Evolutionary conservation across 345 rosid species (phyloP), one percentile per base, ranked within the genome.

Genomic region (Iberis pinnata): DNA sequence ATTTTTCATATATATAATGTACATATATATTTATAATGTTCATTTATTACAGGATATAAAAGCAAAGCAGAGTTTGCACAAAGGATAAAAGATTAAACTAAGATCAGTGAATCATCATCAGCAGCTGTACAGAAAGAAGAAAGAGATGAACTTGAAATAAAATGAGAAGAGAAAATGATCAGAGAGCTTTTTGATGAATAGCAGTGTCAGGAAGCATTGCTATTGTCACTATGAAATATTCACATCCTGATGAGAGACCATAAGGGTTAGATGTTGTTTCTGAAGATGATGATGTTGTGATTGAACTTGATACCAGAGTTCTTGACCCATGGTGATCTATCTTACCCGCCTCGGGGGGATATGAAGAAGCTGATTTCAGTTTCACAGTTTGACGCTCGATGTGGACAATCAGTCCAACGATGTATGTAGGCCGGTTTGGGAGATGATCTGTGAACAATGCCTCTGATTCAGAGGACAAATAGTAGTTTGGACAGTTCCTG

Each of bases 161-260:
- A 25, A 1, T 29, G 56, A 9, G 8, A 33, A 40, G 37, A 37
- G 65, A 52, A 29, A 66, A 73, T 72, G 89, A 79, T 90, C 98
- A 90, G 92, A 95, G 84, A 87, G 90, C 55, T 61, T 79, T 69
- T 40, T 80, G 68, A 79, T 72, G 89, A 73, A 82, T 81, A 64
- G 80, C 57, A 44, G 87, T 75, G 57, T 79, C 95, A 31, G 99
- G 99, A 74, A 93, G 70, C 97, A 93, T 93, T 17, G 99, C 99
- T 71, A 93, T 78, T 33, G 97, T 88, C 76, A 88, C 97, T 58
- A 93, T 56, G 63, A 80, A 93, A 76, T 78, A 88, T 79, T 81
- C 95, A 70, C 86, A 81, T 54, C 99, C 97, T 54, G 75, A 48
- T 12, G 94, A 80, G 53, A 92, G 88, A 43, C 82, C 77, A 48